phyloP scores from a whole-genome alignment of 768 basidiomycete species.

The Daedalea quercina region DNA sequence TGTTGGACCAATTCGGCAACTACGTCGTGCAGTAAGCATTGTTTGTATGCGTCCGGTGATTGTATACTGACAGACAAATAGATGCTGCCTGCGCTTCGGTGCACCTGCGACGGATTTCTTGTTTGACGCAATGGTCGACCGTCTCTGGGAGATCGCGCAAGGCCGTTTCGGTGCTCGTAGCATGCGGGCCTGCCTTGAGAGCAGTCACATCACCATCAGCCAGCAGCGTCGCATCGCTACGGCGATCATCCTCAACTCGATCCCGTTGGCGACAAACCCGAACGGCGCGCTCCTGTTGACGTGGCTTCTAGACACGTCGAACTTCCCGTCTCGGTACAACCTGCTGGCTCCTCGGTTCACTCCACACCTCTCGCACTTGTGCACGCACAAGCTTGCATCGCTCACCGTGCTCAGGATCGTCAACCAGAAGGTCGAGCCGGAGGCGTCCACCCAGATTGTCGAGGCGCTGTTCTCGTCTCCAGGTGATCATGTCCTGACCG shows the following conservation, averaged over 20 bases:
- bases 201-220: slow-evolving; percentile 74
- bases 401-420: slow-evolving; percentile 92
- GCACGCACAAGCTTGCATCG: slow-evolving; percentile 96
- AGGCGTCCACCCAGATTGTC: slow-evolving; percentile 81
- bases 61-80: slow-evolving; percentile 21
- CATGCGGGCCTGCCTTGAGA: slow-evolving; percentile 96
- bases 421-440: slow-evolving; percentile 91
- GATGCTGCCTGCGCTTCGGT: slow-evolving; percentile 88
- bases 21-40: slow-evolving; percentile 82
- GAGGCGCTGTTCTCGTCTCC: slow-evolving; percentile 88
- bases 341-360: slow-evolving; percentile 94
- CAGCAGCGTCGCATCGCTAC: slow-evolving; percentile 95
- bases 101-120: slow-evolving; percentile 90
- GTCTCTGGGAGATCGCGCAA: slow-evolving; percentile 98
- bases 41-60: neutral
- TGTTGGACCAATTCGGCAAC: slow-evolving; percentile 91
- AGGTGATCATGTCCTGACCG: slow-evolving; percentile 85
- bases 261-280: slow-evolving; percentile 94
- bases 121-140: slow-evolving; percentile 96
- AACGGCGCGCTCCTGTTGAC: slow-evolving; percentile 94
- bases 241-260: slow-evolving; percentile 92
- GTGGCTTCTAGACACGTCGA: slow-evolving; percentile 94
- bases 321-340: slow-evolving; percentile 92
- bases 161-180: slow-evolving; percentile 97
- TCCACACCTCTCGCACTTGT: slow-evolving; percentile 92